Evolutionary conservation across 345 rosid genomes (phyloP).

Genomic region (Rhizophora apiculata): DNA sequence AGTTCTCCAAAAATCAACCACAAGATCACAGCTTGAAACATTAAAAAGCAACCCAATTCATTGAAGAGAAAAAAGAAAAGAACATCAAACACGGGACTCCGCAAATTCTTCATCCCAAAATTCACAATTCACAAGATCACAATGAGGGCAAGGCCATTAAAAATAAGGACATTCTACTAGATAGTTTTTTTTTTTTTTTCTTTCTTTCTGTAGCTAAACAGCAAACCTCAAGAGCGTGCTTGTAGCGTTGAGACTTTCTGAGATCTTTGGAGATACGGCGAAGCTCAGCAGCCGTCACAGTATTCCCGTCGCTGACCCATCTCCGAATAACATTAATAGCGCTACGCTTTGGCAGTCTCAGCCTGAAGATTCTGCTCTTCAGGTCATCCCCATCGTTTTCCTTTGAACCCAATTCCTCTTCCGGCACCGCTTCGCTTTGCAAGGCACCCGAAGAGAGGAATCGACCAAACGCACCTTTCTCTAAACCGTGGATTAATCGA

Average conservation of each 20-base stretch:
- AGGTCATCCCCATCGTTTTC: slow-evolving; percentile 52
- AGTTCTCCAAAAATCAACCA: no score
- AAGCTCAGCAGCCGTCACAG: slow-evolving; percentile 50
- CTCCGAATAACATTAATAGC: slow-evolving; percentile 64
- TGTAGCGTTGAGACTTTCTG: slow-evolving; percentile 68
- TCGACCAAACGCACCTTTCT: slow-evolving; percentile 7
- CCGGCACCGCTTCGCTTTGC: slow-evolving; percentile 25
- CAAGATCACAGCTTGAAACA: no score
- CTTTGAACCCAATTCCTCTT: slow-evolving; percentile 30
- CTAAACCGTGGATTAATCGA: neutral
- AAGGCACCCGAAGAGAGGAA: slow-evolving; percentile 36
- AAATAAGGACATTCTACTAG: neutral
- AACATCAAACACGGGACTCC: no score
- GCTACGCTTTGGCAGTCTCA: slow-evolving; percentile 82
- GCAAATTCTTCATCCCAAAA: neutral
- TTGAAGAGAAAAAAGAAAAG: no score
- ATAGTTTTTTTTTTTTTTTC: no score
- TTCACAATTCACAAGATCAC: neutral
- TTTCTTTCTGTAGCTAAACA: neutral
- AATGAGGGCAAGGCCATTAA: slow-evolving; percentile 3
- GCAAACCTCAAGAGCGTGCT: slow-evolving; percentile 91
- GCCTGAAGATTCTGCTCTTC: slow-evolving; percentile 65
- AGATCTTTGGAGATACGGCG: slow-evolving; percentile 76
- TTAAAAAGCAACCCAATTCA: no score
- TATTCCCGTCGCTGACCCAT: slow-evolving; percentile 81